These are phyloP conservation scores for Candida incommunis DNA, from an alignment of 805 yeast genomes.

Conservation along the genomic window DNA sequence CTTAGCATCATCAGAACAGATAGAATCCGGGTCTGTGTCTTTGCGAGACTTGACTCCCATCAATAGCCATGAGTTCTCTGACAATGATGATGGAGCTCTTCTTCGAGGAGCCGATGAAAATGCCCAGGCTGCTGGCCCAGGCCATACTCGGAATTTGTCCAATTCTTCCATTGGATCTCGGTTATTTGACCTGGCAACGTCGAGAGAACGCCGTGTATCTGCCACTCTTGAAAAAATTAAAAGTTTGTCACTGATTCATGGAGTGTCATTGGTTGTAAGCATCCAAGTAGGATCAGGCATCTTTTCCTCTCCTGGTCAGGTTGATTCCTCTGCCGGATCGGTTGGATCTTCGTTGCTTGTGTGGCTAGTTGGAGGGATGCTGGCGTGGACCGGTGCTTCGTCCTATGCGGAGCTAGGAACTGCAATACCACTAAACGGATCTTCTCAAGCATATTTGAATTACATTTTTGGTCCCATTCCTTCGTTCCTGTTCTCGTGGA, in stretches of 20 bases:
- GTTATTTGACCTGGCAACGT: neutral
- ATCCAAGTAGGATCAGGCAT: slow-evolving; percentile 32
- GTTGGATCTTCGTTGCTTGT: slow-evolving; percentile 23
- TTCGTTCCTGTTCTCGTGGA: slow-evolving; percentile 26
- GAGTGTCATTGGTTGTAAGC: slow-evolving; percentile 26
- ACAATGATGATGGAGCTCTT: neutral
- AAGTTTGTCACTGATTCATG: slow-evolving; percentile 15
- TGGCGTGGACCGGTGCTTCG: slow-evolving; percentile 31
- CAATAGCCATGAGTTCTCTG: neutral
- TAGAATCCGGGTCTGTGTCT: neutral
- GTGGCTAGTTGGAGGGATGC: slow-evolving; percentile 25
- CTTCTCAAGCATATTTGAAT: slow-evolving; percentile 26
- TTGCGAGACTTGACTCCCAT: neutral
- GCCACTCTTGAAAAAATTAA: neutral
- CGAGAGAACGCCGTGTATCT: neutral
- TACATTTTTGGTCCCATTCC: slow-evolving; percentile 24
- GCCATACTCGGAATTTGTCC: neutral
- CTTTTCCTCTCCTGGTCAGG: slow-evolving; percentile 27
- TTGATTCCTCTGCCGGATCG: slow-evolving; percentile 24
- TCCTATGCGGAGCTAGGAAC: slow-evolving; percentile 28
- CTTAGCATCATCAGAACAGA: neutral
- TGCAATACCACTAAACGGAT: slow-evolving; percentile 27
- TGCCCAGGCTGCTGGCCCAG: neutral
- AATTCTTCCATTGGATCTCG: neutral
- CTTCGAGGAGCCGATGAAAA: neutral